Percentiles rank a stretch among this genome's conserved stretches.
Evolutionary conservation across 345 rosid species (phyloP).

Genomic region (Lagerstroemia speciosa): DNA sequence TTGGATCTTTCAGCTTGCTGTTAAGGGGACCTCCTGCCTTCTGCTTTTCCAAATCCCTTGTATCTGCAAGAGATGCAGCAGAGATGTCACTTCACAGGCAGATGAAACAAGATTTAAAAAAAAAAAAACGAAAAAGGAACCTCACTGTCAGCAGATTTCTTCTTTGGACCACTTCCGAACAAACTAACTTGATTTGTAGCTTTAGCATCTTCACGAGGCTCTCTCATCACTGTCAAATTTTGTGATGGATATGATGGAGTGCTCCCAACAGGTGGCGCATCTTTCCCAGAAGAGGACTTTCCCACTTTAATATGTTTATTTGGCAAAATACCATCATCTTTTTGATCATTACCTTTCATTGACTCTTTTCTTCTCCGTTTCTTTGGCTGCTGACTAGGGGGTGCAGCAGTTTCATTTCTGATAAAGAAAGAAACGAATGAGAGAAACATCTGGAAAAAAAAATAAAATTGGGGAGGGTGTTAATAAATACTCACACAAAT

Average conservation of each 20-base stretch:
- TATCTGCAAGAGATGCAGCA: constrained; percentile 24
- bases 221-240: constrained; percentile 24
- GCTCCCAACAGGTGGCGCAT: constrained; percentile 24
- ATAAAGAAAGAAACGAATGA: constrained; percentile 14
- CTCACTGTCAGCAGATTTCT: constrained; percentile 45
- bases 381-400: constrained; percentile 54
- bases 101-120: constrained; percentile 30
- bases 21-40: constrained; percentile 30
- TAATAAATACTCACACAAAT: constrained; percentile 44
- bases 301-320: constrained; percentile 50
- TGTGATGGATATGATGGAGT: constrained; percentile 23
- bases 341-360: constrained; percentile 35
- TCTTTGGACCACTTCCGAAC: constrained; percentile 37
- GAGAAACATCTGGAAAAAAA: constrained; percentile 3
- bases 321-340: constrained; percentile 29
- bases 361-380: constrained; percentile 77
- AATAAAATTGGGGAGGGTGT: not conserved
- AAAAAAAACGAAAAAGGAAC: constrained; percentile 30
- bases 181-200: constrained; percentile 31
- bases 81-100: constrained; percentile 32
- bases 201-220: constrained; percentile 23
- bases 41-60: constrained; percentile 39
- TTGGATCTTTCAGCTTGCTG: constrained; percentile 46
- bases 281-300: constrained; percentile 35
- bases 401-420: constrained; percentile 50